phyloP scores from a whole-genome alignment of 208 protist species.

The Phytomonas francai region DNA sequence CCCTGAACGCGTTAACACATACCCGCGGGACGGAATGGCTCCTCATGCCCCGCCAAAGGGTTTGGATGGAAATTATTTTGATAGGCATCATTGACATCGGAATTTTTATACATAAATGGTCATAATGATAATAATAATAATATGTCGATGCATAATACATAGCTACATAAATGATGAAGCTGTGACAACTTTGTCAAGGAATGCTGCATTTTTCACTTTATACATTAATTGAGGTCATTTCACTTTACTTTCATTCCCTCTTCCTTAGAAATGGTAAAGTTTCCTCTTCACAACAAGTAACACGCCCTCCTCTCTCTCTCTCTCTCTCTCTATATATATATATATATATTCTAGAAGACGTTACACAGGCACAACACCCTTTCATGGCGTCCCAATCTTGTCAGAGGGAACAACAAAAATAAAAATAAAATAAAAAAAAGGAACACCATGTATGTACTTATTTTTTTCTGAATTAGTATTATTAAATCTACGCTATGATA shows the following conservation, averaged over 20 bases:
- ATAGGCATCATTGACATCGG: background rate
- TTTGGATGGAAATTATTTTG: no score
- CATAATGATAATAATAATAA: background rate
- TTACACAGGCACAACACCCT: background rate
- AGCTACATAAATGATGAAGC: background rate
- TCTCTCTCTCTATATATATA: no score
- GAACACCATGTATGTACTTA: background rate
- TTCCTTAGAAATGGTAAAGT: background rate
- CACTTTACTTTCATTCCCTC: background rate
- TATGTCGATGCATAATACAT: background rate
- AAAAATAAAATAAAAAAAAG: slow-evolving; percentile 4
- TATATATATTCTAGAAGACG: background rate
- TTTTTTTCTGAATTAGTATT: background rate
- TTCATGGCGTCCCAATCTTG: background rate
- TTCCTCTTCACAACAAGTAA: background rate
- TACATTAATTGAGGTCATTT: background rate
- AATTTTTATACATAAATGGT: background rate
- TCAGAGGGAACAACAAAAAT: slow-evolving; percentile 10
- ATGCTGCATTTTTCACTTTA: background rate
- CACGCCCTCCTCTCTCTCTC: no score
- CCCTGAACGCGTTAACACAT: background rate
- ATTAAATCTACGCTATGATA: background rate
- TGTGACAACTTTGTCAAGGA: background rate
- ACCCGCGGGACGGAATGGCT: background rate
- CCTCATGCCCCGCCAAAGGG: no score